Percentiles rank a stretch among this genome's conserved stretches.
These are phyloP conservation scores for Colletotrichum somersetense DNA, from an alignment of 2,329 filamentous ascomycete species.

Conservation along the genomic window DNA sequence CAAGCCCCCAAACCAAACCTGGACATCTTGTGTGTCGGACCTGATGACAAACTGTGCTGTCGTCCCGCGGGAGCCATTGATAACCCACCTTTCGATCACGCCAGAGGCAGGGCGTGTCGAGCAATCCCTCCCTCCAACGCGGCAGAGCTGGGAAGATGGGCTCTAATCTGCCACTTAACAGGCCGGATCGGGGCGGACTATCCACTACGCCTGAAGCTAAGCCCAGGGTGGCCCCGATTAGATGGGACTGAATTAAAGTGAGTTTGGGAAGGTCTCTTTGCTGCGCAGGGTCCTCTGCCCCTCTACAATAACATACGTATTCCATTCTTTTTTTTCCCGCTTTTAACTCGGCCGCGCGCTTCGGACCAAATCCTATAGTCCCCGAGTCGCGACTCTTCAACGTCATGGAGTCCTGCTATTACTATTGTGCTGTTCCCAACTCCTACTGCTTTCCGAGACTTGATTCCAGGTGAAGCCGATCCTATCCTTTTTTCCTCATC, in stretches of 20 bases:
- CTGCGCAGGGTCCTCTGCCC: slow-evolving; percentile 39
- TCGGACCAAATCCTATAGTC: slow-evolving; percentile 26
- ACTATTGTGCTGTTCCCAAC: slow-evolving; percentile 7
- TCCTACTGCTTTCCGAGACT: slow-evolving; percentile 28
- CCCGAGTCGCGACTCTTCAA: slow-evolving; percentile 26
- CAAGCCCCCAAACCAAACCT: not conserved
- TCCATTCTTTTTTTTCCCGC: slow-evolving; percentile 30
- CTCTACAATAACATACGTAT: slow-evolving; percentile 40
- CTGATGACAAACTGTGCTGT: slow-evolving; percentile 39
- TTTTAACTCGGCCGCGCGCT: slow-evolving; percentile 36
- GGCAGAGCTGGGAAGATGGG: slow-evolving; percentile 18
- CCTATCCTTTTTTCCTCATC: not conserved
- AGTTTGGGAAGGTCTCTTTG: slow-evolving; percentile 32
- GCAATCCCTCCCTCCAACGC: slow-evolving; percentile 39
- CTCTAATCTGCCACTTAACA: slow-evolving; percentile 36
- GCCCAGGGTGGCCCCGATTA: slow-evolving; percentile 40
- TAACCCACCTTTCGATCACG: slow-evolving; percentile 40
- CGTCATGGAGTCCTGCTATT: slow-evolving; percentile 36
- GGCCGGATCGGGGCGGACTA: slow-evolving; percentile 33
- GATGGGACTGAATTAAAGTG: slow-evolving; percentile 38
- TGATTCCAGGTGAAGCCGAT: slow-evolving; percentile 23
- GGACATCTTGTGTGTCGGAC: slow-evolving; percentile 19
- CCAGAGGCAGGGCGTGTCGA: slow-evolving; percentile 40
- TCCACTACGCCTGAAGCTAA: slow-evolving; percentile 38
- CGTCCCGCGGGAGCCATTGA: slow-evolving; percentile 22